phyloP scores from a whole-genome alignment of 768 basidiomycete genomes.

The Sporobolomyces roseus region DNA sequence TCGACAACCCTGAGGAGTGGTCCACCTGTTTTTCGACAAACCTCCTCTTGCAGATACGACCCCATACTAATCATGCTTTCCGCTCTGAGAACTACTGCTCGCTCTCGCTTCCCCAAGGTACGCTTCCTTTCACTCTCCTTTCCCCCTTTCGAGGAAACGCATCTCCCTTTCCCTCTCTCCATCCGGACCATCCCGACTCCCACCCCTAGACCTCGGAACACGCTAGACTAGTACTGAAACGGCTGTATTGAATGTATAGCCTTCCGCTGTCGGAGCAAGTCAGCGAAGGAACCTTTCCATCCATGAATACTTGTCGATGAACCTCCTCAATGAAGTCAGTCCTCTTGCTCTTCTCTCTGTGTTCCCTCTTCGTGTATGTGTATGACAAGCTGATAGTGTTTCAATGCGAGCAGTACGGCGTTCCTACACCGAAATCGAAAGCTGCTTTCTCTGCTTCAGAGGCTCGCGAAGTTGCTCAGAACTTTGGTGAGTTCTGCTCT shows the following conservation, averaged over 20 bases:
- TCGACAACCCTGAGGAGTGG: too few relatives aligned
- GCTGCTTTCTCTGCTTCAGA: conserved; percentile 83
- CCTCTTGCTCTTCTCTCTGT: background rate
- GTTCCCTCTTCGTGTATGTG: background rate
- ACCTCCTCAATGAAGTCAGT: conserved; percentile 81
- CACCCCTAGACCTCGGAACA: background rate
- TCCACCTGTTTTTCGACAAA: too few relatives aligned
- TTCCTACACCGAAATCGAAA: conserved; percentile 87
- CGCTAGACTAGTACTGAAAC: background rate
- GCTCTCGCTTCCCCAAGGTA: conserved; percentile 30
- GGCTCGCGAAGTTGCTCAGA: conserved; percentile 80
- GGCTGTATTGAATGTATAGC: background rate
- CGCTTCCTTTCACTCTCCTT: background rate
- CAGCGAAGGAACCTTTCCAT: conserved; percentile 59
- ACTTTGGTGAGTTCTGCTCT: conserved; percentile 62
- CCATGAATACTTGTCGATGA: conserved; percentile 97
- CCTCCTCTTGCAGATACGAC: too few relatives aligned
- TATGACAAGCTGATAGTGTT: background rate
- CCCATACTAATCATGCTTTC: conserved; percentile 40
- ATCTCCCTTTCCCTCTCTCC: background rate
- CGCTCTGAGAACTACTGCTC: conserved; percentile 24
- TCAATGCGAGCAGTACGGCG: conserved; percentile 76
- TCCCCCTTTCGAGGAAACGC: background rate
- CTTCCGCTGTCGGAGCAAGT: conserved; percentile 15
- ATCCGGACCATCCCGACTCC: conserved; percentile 28